Base-by-base conservation (phyloP, 371 early-diverging fungal genomes). In the Mortierella sp. region DNA sequence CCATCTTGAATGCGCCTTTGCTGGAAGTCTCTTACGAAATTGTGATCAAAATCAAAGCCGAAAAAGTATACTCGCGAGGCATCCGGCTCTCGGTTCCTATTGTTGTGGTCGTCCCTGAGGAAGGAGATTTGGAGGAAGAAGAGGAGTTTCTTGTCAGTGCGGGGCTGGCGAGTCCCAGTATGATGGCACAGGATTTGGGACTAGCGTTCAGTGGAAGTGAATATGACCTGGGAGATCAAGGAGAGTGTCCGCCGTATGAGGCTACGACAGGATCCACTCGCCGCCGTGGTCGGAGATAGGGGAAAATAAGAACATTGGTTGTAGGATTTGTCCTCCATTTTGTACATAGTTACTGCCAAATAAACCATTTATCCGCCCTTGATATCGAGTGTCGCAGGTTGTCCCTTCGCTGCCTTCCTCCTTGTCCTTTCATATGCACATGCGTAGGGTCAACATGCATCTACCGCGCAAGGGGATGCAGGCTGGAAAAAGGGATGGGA, bases 1-100 rank as follows among this genome's bases (percentile, higher is more conserved):
- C 76, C 21, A 76, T 76, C 47, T 54, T 76, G 50, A 76, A 76
- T 24, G 76, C 76, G 0, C 76, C 76, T 0, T 34, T 76, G 21
- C 47, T 76, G 2, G 76, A 76, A 32, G 76, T 76, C 31, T 76
- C 76, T 30, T 76, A 69, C 37, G 76, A 69, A 52, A 52, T 76
- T 52, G 76, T 76, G 65, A 41, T 76, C 64, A 76, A 76, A 56
- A 76, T 76, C 65, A 50, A 65, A 19, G 76, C 64, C 6, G 76
- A 76, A 6, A 76, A 76, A 39, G 57, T 55, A 4, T 64, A 57
- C 26, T 69, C 76, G 15, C 51, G 58, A 6, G 56, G 54, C 1
- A 48, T 69, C 24, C 60, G 76, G 14, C 58, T 76, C 6, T 56
- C 52, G 12, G 76, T 76, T 0, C 76, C 76, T 23, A 64, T 76